Evolutionary conservation across 2,329 filamentous ascomycete species (phyloP), one percentile per base, ranked within the genome.

Genomic region (Hypomyces rosellus): DNA sequence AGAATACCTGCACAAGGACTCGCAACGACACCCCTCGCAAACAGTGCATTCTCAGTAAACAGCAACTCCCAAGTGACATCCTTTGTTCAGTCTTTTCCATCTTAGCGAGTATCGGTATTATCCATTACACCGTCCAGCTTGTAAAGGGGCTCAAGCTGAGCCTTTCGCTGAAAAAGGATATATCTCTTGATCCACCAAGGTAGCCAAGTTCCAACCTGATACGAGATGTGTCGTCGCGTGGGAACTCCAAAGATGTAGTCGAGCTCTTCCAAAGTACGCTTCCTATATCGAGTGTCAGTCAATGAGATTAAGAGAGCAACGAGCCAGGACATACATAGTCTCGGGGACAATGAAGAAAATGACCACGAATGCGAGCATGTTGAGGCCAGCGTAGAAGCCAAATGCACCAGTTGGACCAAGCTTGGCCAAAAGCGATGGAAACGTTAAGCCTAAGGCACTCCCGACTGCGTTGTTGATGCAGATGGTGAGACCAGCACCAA

Each of bases 281-380:
- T 61, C 39, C 59, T 62, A 14, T 9, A 16, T 2, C 18, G 15
- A 11, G 18, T 8, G 4, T 3, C 3, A 3, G 2, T 14, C 1
- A 0, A 14, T 40, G 9, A 42, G 4, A 12, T 4, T 5, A 30
- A 30, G 2, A 6, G 25, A 6, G 6, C 25, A 11, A 5, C 25
- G 6, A 30, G 25, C 25, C 25, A 30, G 18, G 25, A 47, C 39
- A 36, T 53, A 62, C 65, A 78, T 80, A 4, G 77, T 80, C 60
- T 80, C 77, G 1, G 76, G 77, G 1, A 81, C 65, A 61, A 75
- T 79, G 38, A 85, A 68, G 69, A 84, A 84, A 55, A 86, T 85
- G 70, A 86, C 77, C 20, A 80, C 51, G 14, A 85, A 70, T 0
- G 82, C 82, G 2, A 79, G 60, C 4, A 84, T 56, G 55, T 86